These are phyloP conservation scores for Dryas drummondii DNA, from an alignment of 306 rosid genomes.

Conservation along the genomic window DNA sequence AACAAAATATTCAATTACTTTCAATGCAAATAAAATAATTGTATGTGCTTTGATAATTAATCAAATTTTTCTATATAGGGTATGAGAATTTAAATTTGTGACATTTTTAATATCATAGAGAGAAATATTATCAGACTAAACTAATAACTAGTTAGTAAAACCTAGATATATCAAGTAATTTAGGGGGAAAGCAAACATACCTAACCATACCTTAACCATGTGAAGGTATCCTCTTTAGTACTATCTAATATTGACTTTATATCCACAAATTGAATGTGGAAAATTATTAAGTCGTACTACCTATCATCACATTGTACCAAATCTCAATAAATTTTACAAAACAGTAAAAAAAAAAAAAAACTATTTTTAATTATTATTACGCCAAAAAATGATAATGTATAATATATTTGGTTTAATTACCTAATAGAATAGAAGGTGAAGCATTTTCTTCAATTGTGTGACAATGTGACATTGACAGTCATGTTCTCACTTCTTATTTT, in stretches of 20 bases:
- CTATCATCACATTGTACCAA: not conserved
- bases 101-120: no score
- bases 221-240: not conserved
- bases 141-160: no score
- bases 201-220: not conserved
- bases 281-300: not conserved
- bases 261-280: not conserved
- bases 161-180: no score
- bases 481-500: not conserved
- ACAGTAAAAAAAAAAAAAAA: not conserved
- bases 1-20: no score
- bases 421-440: not conserved
- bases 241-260: not conserved
- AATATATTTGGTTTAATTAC: not conserved
- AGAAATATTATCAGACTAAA: no score
- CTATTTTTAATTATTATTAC: no score
- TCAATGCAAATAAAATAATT: no score
- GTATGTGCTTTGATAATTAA: not conserved
- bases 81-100: no score
- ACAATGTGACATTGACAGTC: not conserved
- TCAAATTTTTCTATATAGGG: not conserved
- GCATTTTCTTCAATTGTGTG: not conserved
- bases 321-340: not conserved
- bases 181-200: not conserved
- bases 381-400: no score